Evolutionary conservation across 805 yeast genomes (phyloP).

Genomic region (Sungouiozyma intestinalis): DNA sequence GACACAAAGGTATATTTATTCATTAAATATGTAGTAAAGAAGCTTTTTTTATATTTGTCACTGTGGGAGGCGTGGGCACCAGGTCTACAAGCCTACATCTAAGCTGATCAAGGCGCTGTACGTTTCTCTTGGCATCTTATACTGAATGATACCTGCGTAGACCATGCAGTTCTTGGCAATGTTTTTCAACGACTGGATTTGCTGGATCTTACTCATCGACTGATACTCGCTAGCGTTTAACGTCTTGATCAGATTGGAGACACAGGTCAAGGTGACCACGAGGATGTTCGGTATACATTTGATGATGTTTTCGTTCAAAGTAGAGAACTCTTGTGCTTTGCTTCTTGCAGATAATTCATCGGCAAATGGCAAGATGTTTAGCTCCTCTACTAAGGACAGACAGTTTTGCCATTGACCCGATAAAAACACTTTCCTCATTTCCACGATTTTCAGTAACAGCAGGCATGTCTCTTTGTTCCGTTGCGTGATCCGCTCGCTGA

Average conservation of each 20-base stretch:
- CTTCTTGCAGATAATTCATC: slow-evolving; percentile 50
- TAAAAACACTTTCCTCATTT: slow-evolving; percentile 52
- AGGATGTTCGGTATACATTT: slow-evolving; percentile 73
- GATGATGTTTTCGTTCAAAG: slow-evolving; percentile 58
- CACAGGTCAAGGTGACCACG: slow-evolving; percentile 70
- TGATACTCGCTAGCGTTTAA: slow-evolving; percentile 32
- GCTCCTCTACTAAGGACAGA: slow-evolving; percentile 41
- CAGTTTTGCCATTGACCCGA: slow-evolving; percentile 49
- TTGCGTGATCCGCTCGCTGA: slow-evolving; percentile 43
- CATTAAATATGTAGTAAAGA: too few species aligned
- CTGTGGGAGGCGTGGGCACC: too few species aligned
- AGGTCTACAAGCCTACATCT: slow-evolving; percentile 35
- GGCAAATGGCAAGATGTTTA: slow-evolving; percentile 59
- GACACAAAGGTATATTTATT: too few species aligned
- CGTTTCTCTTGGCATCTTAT: slow-evolving; percentile 79
- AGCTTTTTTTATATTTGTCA: too few species aligned
- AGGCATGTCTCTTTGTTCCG: slow-evolving; percentile 56
- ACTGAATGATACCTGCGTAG: slow-evolving; percentile 90
- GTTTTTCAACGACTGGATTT: slow-evolving; percentile 42
- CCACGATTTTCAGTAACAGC: slow-evolving; percentile 53
- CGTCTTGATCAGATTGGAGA: slow-evolving; percentile 45
- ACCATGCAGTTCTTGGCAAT: slow-evolving; percentile 84
- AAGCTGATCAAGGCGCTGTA: slow-evolving; percentile 59
- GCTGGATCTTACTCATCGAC: slow-evolving; percentile 41
- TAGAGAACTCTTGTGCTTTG: slow-evolving; percentile 56